Base-by-base conservation (phyloP, 1,284 basidiomycete genomes). In the Sanguinoderma infundibulare region DNA sequence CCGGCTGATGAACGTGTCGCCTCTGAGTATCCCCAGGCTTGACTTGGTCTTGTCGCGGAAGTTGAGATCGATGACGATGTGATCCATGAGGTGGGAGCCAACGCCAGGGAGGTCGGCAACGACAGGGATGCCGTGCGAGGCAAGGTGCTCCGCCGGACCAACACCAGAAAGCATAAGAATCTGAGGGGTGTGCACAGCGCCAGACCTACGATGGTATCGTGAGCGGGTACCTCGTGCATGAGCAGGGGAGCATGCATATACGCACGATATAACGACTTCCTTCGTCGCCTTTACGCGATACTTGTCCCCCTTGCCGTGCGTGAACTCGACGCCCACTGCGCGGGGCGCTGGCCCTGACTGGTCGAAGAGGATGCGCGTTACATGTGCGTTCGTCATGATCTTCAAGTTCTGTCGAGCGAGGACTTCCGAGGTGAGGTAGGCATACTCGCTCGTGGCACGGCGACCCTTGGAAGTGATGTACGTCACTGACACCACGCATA, bases 191-290 rank as follows among this genome's bases (percentile, higher is more conserved):
- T 88, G 86, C 9, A 90, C 73, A 0, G 87, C 81, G 0, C 89
- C 88, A 26, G 83, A 86, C 38, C 90, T 90, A 62, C n/a, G n/a
- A 46, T 32, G 51, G 39, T 22, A 32, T 15, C 5, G 22, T 44
- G 17, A 32, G 7, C 20, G n/a, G 3, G 39, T 32, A 17, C 12
- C 24, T 14, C 17, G n/a, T 17, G 17, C 39, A 20, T 15, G 17
- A 24, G 9, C n/a, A n/a, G n/a, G 28, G 7, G 28, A 10, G 38
- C 10, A 20, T 22, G 32, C 10, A 15, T 22, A 36, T 46, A 79
- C 82, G 62, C 69, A 89, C 86, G 82, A 82, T n/a, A 91, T 57
- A 15, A 91, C 75, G 53, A 90, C 80, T 64, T 91, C 87, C 63
- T 82, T 87, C 73, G 69, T 75, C 0, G 86, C 85, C 47, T 67